phyloP scores from a whole-genome alignment of 108 stramenopile genomes.

The Cylindrotheca closterium region DNA sequence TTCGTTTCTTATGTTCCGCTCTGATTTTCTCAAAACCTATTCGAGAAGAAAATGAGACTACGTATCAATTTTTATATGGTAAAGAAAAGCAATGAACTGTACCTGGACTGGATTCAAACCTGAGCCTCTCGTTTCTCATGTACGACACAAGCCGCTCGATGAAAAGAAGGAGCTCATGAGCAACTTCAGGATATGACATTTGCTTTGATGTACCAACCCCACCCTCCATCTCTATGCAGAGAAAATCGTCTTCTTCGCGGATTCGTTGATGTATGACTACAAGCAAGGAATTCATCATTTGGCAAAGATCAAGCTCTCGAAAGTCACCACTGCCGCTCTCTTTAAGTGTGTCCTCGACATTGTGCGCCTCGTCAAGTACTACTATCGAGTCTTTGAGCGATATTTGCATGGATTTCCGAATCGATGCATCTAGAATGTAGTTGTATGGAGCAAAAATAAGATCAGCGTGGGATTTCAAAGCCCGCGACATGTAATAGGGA shows the following conservation, averaged over 20 bases:
- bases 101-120: slow-evolving; percentile 55
- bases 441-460: slow-evolving; percentile 97
- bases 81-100: neutral
- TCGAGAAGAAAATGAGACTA: neutral
- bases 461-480: slow-evolving; percentile 65
- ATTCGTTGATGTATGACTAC: slow-evolving; percentile 21
- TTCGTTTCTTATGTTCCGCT: slow-evolving; percentile 43
- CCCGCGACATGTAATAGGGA: slow-evolving; percentile 86
- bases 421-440: slow-evolving; percentile 87
- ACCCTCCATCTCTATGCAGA: slow-evolving; percentile 13
- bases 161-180: slow-evolving; percentile 35
- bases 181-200: slow-evolving; percentile 43
- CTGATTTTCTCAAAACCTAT: slow-evolving; percentile 33
- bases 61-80: neutral
- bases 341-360: slow-evolving; percentile 79
- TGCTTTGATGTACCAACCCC: slow-evolving; percentile 20
- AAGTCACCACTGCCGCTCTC: slow-evolving; percentile 63
- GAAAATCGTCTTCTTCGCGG: neutral
- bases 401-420: slow-evolving; percentile 67
- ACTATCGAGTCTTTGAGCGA: slow-evolving; percentile 74
- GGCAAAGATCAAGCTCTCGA: slow-evolving; percentile 66
- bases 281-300: slow-evolving; percentile 43
- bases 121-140: slow-evolving; percentile 27
- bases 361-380: slow-evolving; percentile 98
- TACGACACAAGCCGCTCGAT: neutral